Base-by-base conservation (phyloP, 768 basidiomycete species). In the Filobasidium wieringae region DNA sequence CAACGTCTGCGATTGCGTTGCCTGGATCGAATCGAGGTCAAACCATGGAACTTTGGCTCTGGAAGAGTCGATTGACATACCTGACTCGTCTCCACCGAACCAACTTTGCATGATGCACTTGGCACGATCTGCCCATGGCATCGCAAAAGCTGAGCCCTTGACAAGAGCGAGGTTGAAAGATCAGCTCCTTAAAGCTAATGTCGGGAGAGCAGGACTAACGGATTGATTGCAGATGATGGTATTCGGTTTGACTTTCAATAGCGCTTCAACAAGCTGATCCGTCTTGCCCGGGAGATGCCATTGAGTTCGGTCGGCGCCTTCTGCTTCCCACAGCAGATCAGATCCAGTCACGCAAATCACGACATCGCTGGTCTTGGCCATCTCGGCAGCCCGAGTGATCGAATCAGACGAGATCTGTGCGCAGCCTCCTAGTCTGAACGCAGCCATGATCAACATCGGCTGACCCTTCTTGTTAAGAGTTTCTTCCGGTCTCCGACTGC, bases 1-100 rank as follows among this genome's bases (percentile, higher is more conserved):
- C 54, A n/a, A 84, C 76, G 67, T 85, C 84, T 17, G 81, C 79
- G 56, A 84, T 79, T 0, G 81, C 81, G 66, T 82, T 82, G 5
- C 53, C 53, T 51, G 32, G 27, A 17, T 29, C n/a, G 24, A n/a
- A 50, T 50, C 27, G 24, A 33, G 47, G 31, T 34, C n/a, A n/a
- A n/a, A n/a, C 50, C 26, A 0, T 34, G 85, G 83, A 45, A 12
- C 12, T 57, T 33, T 50, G 47, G 33, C 37, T 45, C 12, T 15
- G 22, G 27, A 5, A 37, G 34, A 19, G 7, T 19, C 3, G 30
- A 32, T 36, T 19, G 24, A 33, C 50, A 11, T 22, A 22, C 63
- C 63, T 8, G 61, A 58, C 5, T 85, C 81, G 67, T 90, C 88
- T 6, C 88, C 88, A 36, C 87, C 80, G 67, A 89, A 90, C 86